Conservation (phyloP, 768 basidiomycete genomes). For the Hebeloma cylindrosporum region DNA sequence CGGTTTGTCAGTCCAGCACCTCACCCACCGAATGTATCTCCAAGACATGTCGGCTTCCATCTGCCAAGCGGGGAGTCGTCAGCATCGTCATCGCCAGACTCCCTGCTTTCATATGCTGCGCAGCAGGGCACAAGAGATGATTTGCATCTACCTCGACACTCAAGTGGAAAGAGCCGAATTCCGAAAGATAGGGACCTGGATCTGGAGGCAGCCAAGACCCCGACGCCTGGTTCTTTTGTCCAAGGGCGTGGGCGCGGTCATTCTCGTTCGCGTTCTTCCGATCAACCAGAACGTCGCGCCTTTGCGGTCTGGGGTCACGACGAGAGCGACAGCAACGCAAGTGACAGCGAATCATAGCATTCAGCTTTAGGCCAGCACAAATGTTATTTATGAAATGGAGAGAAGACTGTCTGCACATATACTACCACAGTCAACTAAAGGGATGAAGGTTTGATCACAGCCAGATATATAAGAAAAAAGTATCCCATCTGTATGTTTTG, state of each 20-base stretch:
- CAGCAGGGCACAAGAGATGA: conserved; percentile 37
- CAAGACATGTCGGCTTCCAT: conserved; percentile 54
- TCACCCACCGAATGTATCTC: conserved; percentile 44
- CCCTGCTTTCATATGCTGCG: conserved; percentile 24
- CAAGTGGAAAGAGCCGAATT: conserved; percentile 54
- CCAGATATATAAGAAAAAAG: neutral
- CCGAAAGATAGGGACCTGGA: conserved; percentile 61
- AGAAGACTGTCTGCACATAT: too few species aligned
- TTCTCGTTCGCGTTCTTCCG: conserved; percentile 38
- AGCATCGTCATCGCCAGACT: conserved; percentile 40
- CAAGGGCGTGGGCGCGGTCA: conserved; percentile 33
- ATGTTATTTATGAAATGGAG: neutral
- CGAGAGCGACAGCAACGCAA: conserved; percentile 83
- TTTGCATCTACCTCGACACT: conserved; percentile 26
- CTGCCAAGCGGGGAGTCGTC: conserved; percentile 32
- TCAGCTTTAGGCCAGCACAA: conserved; percentile 2
- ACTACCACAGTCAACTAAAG: too few species aligned
- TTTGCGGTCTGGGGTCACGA: conserved; percentile 90
- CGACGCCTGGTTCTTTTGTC: conserved; percentile 47
- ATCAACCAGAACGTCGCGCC: conserved; percentile 47
- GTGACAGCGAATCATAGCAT: conserved; percentile 42
- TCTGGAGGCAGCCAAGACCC: conserved; percentile 55
- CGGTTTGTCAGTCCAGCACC: conserved; percentile 55
- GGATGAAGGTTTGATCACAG: neutral
- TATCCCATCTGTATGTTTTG: neutral